phyloP scores from a whole-genome alignment of 768 basidiomycete species.

The Leucosporidium yakuticum region DNA sequence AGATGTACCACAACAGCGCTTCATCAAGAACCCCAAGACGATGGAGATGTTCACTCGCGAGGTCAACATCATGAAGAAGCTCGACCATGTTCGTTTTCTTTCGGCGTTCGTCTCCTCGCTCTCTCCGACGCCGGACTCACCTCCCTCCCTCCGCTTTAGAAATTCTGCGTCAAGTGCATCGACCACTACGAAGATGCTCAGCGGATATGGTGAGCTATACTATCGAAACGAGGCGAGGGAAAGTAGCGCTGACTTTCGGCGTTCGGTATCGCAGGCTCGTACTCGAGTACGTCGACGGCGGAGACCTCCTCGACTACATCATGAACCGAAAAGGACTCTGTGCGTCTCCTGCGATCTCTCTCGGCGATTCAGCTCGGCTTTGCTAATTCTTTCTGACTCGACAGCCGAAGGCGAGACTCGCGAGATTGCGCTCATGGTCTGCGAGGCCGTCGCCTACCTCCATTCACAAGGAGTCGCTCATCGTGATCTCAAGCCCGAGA shows the following conservation, averaged over 20 bases:
- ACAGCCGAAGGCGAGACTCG: conserved; percentile 49
- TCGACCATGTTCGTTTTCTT: conserved; percentile 54
- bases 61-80: conserved; percentile 67
- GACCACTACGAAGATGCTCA: conserved; percentile 37
- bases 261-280: conserved; percentile 49
- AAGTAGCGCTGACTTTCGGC: not conserved
- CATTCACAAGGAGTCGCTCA: conserved; percentile 69
- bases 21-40: conserved; percentile 29
- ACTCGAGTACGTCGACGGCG: conserved; percentile 77
- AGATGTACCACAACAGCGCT: not conserved
- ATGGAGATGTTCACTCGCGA: conserved; percentile 57
- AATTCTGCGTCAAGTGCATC: conserved; percentile 35
- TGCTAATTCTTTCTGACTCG: conserved; percentile 25
- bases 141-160: conserved; percentile 28
- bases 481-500: conserved; percentile 54
- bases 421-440: conserved; percentile 74
- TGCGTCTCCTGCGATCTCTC: conserved; percentile 46
- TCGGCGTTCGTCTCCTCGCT: not conserved
- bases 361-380: conserved; percentile 33
- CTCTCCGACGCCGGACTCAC: not conserved
- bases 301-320: conserved; percentile 63
- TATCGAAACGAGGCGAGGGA: not conserved
- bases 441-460: conserved; percentile 44
- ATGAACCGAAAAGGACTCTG: conserved; percentile 55
- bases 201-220: conserved; percentile 43